Conservation (phyloP, 2,329 filamentous ascomycete species). For the Apiospora saccharicola region DNA sequence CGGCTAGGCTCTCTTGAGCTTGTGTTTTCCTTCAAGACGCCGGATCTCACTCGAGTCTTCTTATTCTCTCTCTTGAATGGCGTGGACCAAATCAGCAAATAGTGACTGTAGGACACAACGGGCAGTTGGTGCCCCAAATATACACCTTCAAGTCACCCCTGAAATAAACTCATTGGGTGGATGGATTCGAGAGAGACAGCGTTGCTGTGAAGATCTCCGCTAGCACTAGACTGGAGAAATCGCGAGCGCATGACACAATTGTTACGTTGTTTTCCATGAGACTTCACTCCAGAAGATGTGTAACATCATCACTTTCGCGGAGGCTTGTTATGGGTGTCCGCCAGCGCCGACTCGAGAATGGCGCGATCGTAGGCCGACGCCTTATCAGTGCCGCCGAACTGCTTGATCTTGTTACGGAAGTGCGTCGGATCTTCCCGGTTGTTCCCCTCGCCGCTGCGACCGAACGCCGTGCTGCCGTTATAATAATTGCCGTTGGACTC, state of each 20-base stretch:
- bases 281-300: not conserved
- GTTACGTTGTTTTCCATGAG: not conserved
- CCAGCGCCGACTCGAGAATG: constrained; percentile 35
- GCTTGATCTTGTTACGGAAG: constrained; percentile 39
- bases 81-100: not conserved
- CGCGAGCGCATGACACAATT: not conserved
- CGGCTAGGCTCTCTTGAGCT: constrained; percentile 6
- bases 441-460: constrained; percentile 34
- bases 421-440: constrained; percentile 37
- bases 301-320: constrained; percentile 16
- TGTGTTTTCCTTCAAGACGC: not conserved
- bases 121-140: not conserved
- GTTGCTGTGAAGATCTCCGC: not conserved
- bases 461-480: constrained; percentile 38
- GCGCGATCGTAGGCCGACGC: constrained; percentile 37
- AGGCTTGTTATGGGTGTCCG: constrained; percentile 33
- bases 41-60: not conserved
- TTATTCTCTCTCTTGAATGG: not conserved
- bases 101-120: not conserved
- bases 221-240: not conserved
- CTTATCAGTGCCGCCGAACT: constrained; percentile 31
- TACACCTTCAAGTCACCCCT: not conserved
- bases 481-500: constrained; percentile 39
- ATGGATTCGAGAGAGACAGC: not conserved
- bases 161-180: not conserved